phyloP scores from a whole-genome alignment of 441 rosid genomes.

The Erysimum cheiri region DNA sequence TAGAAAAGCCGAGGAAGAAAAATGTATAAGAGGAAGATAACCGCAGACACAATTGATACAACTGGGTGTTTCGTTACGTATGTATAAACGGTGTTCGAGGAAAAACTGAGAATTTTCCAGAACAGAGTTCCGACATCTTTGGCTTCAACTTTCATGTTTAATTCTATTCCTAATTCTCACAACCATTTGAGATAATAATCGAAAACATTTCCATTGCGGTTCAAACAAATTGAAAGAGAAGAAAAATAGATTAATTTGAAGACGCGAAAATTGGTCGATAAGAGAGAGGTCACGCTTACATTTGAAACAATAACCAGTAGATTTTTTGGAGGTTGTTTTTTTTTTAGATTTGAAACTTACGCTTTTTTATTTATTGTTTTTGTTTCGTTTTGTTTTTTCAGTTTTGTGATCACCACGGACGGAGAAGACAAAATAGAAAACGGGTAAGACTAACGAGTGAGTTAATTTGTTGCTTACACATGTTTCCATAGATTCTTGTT shows the following conservation, averaged over 20 bases:
- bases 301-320: slow-evolving; percentile 10
- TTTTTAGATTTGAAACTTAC: no score
- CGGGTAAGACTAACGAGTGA: not conserved
- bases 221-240: no score
- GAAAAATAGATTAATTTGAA: not conserved
- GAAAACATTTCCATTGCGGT: no score
- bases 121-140: slow-evolving; percentile 27
- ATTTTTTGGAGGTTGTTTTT: not conserved
- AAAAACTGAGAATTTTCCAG: slow-evolving; percentile 25
- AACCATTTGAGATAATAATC: no score
- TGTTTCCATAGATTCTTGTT: not conserved
- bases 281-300: slow-evolving; percentile 27
- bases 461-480: not conserved
- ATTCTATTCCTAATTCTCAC: not conserved
- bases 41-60: slow-evolving; percentile 15
- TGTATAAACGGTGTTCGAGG: slow-evolving; percentile 17
- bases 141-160: slow-evolving; percentile 19
- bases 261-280: slow-evolving; percentile 13
- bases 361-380: no score
- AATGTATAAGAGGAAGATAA: slow-evolving; percentile 22
- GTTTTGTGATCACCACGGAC: not conserved
- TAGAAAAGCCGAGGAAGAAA: slow-evolving; percentile 31
- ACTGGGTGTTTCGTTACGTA: slow-evolving; percentile 11
- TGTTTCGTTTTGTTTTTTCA: slow-evolving; percentile 4
- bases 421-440: slow-evolving; percentile 28